A percentile compares a stretch with the other conserved stretches of the same genome.
phyloP scores from a whole-genome alignment of 1,284 basidiomycete genomes.

The Calocybe gambosa region DNA sequence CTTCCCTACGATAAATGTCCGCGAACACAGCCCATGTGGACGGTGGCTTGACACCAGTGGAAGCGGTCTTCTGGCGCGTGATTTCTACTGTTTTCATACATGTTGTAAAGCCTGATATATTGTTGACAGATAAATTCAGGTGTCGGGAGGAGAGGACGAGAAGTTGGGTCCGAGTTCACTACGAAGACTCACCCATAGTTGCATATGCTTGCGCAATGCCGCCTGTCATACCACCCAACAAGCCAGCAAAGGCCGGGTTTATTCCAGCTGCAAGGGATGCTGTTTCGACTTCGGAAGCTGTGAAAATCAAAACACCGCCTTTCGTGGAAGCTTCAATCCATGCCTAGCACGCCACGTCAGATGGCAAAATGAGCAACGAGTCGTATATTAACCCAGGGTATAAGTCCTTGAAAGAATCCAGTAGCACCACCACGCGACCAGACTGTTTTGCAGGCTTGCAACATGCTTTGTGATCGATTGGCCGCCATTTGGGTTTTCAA shows the following conservation, averaged over 20 bases:
- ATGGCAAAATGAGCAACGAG: conserved; percentile 4
- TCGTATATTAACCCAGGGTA: conserved; percentile 79
- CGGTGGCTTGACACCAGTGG: conserved; percentile 83
- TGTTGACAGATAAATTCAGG: neutral
- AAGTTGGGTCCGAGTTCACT: neutral
- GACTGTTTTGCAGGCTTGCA: conserved; percentile 79
- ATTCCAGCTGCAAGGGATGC: conserved; percentile 61
- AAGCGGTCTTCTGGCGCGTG: conserved; percentile 93
- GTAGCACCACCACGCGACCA: conserved; percentile 87
- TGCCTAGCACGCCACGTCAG: conserved; percentile 50
- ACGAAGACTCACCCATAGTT: conserved; percentile 82
- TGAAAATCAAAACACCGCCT: conserved; percentile 93
- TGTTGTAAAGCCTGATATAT: conserved; percentile 81
- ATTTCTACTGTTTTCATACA: conserved; percentile 99
- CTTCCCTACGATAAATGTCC: conserved; percentile 92
- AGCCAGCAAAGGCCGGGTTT: conserved; percentile 77
- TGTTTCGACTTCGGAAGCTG: conserved; percentile 91
- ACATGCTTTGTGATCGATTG: conserved; percentile 87
- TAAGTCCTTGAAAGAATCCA: conserved; percentile 98
- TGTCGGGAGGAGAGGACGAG: neutral
- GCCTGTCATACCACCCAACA: conserved; percentile 96
- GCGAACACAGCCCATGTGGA: conserved; percentile 93
- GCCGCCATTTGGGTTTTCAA: conserved; percentile 99
- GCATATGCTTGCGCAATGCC: conserved; percentile 98
- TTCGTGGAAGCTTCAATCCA: conserved; percentile 99